Conservation (phyloP, 768 basidiomycete genomes). For the Leucosporidium scottii region DNA sequence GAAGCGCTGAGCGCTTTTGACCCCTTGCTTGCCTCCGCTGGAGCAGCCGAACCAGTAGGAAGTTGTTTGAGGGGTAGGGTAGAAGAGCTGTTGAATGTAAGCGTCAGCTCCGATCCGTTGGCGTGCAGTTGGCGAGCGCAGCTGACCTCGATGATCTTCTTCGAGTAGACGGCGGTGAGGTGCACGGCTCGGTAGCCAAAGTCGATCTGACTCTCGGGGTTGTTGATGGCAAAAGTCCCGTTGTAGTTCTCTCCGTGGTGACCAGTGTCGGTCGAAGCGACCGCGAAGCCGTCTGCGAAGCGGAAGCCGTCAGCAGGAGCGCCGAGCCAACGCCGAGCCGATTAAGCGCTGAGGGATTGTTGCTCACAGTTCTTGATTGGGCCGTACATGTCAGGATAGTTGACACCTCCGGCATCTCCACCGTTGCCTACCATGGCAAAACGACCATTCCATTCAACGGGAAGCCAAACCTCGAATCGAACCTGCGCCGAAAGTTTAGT, state of each 20-base stretch:
- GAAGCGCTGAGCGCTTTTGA: slow-evolving; percentile 21
- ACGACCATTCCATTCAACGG: slow-evolving; percentile 17
- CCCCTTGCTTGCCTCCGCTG: slow-evolving; percentile 33
- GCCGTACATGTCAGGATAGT: slow-evolving; percentile 27
- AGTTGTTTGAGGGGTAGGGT: background rate
- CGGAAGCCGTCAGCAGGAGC: no score
- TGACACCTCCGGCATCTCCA: slow-evolving; percentile 26
- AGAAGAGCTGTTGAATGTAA: background rate
- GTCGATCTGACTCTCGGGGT: slow-evolving; percentile 24
- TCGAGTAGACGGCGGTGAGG: slow-evolving; percentile 30
- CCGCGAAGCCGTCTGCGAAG: slow-evolving; percentile 15
- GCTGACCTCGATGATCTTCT: slow-evolving; percentile 25
- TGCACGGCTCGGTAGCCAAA: slow-evolving; percentile 32
- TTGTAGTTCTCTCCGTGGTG: slow-evolving; percentile 12
- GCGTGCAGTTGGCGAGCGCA: background rate
- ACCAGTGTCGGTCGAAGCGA: slow-evolving; percentile 20
- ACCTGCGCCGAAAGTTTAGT: slow-evolving; percentile 10
- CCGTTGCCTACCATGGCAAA: slow-evolving; percentile 30
- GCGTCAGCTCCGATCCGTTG: background rate
- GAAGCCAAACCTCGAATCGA: slow-evolving; percentile 35
- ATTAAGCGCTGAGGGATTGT: background rate
- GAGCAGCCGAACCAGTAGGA: slow-evolving; percentile 36
- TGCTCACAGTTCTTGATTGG: slow-evolving; percentile 17
- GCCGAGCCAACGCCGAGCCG: no score
- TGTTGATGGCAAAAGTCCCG: slow-evolving; percentile 24